These are phyloP conservation scores for Orbilia brochopaga DNA, from an alignment of 2,329 filamentous ascomycete genomes.

Conservation along the genomic window DNA sequence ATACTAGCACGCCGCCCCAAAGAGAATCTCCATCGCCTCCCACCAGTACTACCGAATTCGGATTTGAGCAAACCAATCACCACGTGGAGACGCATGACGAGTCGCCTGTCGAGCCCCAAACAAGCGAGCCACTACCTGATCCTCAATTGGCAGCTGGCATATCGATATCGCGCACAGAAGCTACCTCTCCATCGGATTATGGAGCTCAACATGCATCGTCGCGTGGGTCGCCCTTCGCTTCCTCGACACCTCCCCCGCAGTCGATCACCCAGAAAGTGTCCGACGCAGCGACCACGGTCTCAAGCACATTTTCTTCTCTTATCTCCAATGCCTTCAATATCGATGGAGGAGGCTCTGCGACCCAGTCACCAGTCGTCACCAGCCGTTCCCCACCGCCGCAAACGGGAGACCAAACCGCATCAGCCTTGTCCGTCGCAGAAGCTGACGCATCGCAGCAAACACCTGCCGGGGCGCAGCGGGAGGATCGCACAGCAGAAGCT, in stretches of 20 bases:
- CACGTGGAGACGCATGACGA: conserved; percentile 13
- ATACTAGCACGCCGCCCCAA: conserved; percentile 45
- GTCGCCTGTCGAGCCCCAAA: conserved; percentile 14
- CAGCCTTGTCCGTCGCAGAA: conserved; percentile 9
- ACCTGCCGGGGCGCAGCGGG: conserved; percentile 9
- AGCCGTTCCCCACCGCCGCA: conserved; percentile 22
- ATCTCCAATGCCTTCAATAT: conserved; percentile 28
- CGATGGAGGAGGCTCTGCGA: conserved; percentile 25
- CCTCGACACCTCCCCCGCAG: conserved; percentile 24
- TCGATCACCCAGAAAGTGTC: conserved; percentile 29
- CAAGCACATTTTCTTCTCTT: conserved; percentile 31
- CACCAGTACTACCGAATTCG: conserved; percentile 17
- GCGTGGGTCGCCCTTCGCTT: conserved; percentile 18
- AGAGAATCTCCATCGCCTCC: conserved; percentile 35
- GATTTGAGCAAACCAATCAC: conserved; percentile 13
- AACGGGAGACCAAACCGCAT: conserved; percentile 37
- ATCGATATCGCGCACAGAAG: not conserved
- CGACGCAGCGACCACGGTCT: conserved; percentile 16
- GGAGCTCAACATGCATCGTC: conserved; percentile 11
- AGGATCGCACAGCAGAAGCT: conserved; percentile 11
- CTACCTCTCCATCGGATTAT: conserved; percentile 23
- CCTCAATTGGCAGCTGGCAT: conserved; percentile 1
- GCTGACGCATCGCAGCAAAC: conserved; percentile 24
- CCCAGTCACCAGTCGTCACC: conserved; percentile 10
- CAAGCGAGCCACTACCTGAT: not conserved